A percentile compares a stretch with the other conserved stretches of the same genome.
Conservation (phyloP, 2,329 filamentous ascomycete genomes). For the Monosporascus sp. region DNA sequence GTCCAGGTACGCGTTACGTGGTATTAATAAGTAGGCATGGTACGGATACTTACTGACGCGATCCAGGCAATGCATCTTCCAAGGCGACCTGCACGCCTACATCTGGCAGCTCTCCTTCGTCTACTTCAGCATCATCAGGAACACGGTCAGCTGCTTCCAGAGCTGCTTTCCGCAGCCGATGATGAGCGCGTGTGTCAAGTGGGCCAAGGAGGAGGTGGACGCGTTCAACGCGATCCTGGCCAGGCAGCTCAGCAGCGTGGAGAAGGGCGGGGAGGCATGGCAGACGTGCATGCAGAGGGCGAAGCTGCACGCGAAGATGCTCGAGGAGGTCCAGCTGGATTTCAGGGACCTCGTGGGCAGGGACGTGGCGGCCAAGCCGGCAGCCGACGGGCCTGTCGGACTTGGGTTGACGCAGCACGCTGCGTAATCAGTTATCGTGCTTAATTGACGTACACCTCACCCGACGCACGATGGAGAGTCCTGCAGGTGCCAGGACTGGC, state of each 20-base stretch:
- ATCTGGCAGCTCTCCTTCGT: constrained; percentile 94
- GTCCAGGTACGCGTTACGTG: constrained; percentile 57
- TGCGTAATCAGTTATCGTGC: neutral
- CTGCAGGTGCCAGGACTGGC: no score
- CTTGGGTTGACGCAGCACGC: constrained; percentile 30
- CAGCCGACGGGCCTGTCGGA: constrained; percentile 31
- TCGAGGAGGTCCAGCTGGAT: constrained; percentile 83
- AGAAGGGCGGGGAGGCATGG: constrained; percentile 71
- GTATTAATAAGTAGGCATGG: no score
- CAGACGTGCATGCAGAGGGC: constrained; percentile 77
- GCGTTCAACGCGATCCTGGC: constrained; percentile 79
- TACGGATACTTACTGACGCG: constrained; percentile 14
- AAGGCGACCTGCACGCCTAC: constrained; percentile 86
- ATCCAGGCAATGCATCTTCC: constrained; percentile 82
- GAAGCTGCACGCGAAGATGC: constrained; percentile 70
- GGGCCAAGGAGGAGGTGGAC: constrained; percentile 95
- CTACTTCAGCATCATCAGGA: constrained; percentile 90
- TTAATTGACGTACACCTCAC: no score
- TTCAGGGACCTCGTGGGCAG: constrained; percentile 76
- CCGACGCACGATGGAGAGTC: no score
- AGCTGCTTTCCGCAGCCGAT: constrained; percentile 77
- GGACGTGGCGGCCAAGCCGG: constrained; percentile 31
- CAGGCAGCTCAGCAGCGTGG: constrained; percentile 81
- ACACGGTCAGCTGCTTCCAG: constrained; percentile 87
- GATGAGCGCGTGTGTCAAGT: constrained; percentile 93